Evolutionary conservation across 306 rosid species (phyloP), one percentile per base, ranked within the genome.

Genomic region (Citrullus mucosospermus): DNA sequence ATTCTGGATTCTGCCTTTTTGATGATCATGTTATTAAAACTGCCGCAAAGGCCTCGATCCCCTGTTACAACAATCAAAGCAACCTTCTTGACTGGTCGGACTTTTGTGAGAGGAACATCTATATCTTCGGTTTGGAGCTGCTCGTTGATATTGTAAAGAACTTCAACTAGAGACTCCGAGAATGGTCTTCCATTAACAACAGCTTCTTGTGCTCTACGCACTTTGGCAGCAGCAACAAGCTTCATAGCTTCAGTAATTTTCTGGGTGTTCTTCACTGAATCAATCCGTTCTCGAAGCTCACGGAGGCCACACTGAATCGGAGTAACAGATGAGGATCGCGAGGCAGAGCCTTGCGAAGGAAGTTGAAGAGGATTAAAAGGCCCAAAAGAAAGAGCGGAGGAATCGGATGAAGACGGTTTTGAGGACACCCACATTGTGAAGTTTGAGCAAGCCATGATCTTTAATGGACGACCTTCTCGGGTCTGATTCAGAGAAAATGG

Each of bases 161-260:
- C 96, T 73, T 91, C 98, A 13, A 93, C 97, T 0, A 93, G 91
- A 62, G 97, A 88, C 82, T 93, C 89, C 9, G 96, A 93, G 71
- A 93, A 93, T 15, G 98, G 98, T 75, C 98, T 87, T 22, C 89
- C 98, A 68, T 90, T 93, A 4, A 90, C 96, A 18, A 93, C 96
- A 59, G 98, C 97, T 85, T 93, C 98, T 84, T 93, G 97, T 38
- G 98, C 98, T 81, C 97, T 86, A 44, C 98, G 88, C 73, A 93
- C 98, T 85, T 90, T 91, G 6, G 97, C 98, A 12, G 98, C 98
- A 0, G 98, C 97, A 8, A 93, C 98, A 55, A 93, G 98, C 88
- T 93, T 93, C 97, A 91, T 93, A 66, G 98, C 98, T 84, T 93
- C 98, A 0, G 98, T 93, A 77, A 93, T 93, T 80, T 93, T 93